A percentile compares a stretch with the other conserved stretches of the same genome.
phyloP scores from a whole-genome alignment of 768 basidiomycete species.

The Tylopilus sp. region DNA sequence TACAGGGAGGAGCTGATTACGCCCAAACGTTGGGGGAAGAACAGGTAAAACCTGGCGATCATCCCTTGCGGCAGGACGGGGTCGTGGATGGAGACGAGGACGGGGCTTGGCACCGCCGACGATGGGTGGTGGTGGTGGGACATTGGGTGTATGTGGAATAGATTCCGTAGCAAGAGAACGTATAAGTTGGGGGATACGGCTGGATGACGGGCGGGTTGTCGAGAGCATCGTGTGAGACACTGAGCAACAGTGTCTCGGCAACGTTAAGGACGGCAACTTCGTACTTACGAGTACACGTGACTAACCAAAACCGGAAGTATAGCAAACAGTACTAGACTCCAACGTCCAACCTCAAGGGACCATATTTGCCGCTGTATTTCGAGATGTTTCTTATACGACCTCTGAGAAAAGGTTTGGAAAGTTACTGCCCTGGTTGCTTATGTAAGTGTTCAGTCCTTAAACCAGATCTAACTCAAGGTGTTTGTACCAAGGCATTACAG shows the following conservation, averaged over 20 bases:
- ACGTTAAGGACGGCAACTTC: background rate
- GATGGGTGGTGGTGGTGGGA: constrained; percentile 30
- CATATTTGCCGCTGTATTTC: too few species aligned
- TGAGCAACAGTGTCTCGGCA: constrained; percentile 4
- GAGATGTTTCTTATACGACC: too few species aligned
- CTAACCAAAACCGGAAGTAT: background rate
- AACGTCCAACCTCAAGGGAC: too few species aligned
- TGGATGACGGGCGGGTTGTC: constrained; percentile 11
- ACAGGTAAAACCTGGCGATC: constrained; percentile 40
- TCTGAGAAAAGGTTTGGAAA: too few species aligned
- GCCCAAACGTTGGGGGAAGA: constrained; percentile 71
- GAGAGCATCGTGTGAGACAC: constrained; percentile 24
- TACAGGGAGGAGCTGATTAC: constrained; percentile 79
- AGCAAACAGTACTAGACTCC: too few species aligned
- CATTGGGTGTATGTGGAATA: constrained; percentile 22
- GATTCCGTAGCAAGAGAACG: constrained; percentile 29
- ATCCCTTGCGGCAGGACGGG: constrained; percentile 32
- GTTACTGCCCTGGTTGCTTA: too few species aligned
- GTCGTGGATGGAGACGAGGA: constrained; percentile 40
- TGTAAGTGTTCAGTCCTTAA: too few species aligned
- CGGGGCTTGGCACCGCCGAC: constrained; percentile 28
- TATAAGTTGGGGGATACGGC: constrained; percentile 14
- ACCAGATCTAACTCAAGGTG: too few species aligned
- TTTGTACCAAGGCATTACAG: too few species aligned
- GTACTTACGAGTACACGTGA: background rate